These are phyloP conservation scores for Plasmodium ovale DNA, from an alignment of 169 alveolate genomes.

Conservation along the genomic window DNA sequence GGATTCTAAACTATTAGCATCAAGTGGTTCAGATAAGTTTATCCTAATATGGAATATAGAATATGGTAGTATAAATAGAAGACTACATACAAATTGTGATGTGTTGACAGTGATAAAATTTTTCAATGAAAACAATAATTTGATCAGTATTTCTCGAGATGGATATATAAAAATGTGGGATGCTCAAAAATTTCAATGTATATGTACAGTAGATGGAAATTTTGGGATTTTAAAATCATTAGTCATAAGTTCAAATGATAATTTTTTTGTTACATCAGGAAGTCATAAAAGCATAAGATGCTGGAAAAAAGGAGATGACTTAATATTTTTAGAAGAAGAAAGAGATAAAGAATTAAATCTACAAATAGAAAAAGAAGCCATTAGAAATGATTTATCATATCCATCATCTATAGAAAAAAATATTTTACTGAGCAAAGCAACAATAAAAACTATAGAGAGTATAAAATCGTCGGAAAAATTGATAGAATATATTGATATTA, in stretches of 20 bases:
- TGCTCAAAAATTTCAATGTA: conserved; percentile 81
- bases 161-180: conserved; percentile 87
- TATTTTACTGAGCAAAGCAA: conserved; percentile 82
- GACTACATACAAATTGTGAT: conserved; percentile 81
- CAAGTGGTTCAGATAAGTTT: conserved; percentile 88
- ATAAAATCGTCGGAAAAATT: conserved; percentile 87
- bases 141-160: conserved; percentile 83
- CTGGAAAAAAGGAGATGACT: conserved; percentile 86
- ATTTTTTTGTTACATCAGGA: conserved; percentile 80
- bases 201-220: conserved; percentile 80
- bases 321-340: conserved; percentile 86
- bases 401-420: conserved; percentile 83
- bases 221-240: conserved; percentile 75
- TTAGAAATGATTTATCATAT: conserved; percentile 82
- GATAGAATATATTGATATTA: conserved; percentile 79
- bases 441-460: conserved; percentile 86
- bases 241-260: conserved; percentile 76
- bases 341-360: conserved; percentile 88
- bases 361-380: conserved; percentile 87
- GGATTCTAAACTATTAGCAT: conserved; percentile 87
- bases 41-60: conserved; percentile 91
- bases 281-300: conserved; percentile 84
- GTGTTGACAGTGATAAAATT: conserved; percentile 55
- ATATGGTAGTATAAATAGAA: conserved; percentile 87
- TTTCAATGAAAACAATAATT: conserved; percentile 64